Percentiles rank a stretch among this genome's conserved stretches.
Conservation (phyloP, 345 rosid genomes). For the Eucalyptus albens region DNA sequence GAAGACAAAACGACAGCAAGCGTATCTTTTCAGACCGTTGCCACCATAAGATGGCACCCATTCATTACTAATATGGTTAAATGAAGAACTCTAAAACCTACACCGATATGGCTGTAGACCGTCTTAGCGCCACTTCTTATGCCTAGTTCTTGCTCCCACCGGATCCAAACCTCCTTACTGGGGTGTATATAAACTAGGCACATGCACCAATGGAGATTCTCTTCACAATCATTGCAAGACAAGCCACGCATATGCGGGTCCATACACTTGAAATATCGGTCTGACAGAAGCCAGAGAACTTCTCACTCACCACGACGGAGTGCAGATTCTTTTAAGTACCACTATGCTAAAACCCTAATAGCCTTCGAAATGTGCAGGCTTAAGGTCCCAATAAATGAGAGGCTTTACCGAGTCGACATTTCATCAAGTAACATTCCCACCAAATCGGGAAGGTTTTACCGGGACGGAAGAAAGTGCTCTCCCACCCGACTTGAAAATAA, state of each 20-base stretch:
- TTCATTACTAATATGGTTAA: neutral
- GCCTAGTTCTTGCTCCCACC: neutral
- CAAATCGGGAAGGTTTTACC: neutral
- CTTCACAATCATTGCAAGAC: neutral
- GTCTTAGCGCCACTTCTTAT: neutral
- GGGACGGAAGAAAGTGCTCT: neutral
- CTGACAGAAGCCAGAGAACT: neutral
- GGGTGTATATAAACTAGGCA: neutral
- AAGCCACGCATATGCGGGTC: neutral
- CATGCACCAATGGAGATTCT: neutral
- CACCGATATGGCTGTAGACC: neutral
- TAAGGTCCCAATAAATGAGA: neutral
- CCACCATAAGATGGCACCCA: neutral
- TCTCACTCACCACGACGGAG: neutral
- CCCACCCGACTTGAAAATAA: neutral
- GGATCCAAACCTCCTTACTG: neutral
- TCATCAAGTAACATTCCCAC: neutral
- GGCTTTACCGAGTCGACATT: neutral
- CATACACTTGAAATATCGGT: neutral
- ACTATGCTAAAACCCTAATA: neutral
- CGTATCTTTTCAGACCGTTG: neutral
- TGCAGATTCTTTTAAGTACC: neutral
- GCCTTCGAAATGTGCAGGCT: neutral
- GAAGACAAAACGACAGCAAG: neutral
- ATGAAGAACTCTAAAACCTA: neutral